Evolutionary conservation across 208 protist genomes (phyloP), one percentile per base, ranked within the genome.

Genomic region (Perkinsela sp.): DNA sequence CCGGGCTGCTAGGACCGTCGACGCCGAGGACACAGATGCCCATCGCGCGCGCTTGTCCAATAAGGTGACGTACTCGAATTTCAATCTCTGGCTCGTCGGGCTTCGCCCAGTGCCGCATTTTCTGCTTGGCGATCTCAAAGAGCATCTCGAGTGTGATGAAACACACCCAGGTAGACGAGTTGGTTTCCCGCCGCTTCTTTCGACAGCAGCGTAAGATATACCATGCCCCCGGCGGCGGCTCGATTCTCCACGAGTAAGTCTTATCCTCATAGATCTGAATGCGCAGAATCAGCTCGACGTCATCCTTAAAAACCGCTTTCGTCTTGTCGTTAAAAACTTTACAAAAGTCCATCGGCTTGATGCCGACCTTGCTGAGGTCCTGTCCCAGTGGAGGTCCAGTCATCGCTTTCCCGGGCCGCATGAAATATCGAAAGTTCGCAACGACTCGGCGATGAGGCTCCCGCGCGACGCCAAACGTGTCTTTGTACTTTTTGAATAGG

Each of bases 261-360:
- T 92, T 92, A 72, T 92, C 86, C 77, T 90, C 87, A 78, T 88
- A 90, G 28, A 92, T 83, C 71, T 92, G 84, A 67, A 92, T 85
- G 69, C 84, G 84, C 66, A 90, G 82, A 32, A 90, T 83, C 16
- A 92, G 77, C 29, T 92, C 86, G 31, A 88, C 70, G 69, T 92
- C 86, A 40, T 88, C 82, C 73, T 88, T 89, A 67, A 92, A 89
- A 66, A 82, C 65, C 65, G 80, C 81, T 73, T 87, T 88, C 1
- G 86, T 92, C 67, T 81, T 79, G 67, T 90, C 84, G 75, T 92
- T 92, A 72, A 90, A 92, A 28, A 78, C 75, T 73, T 92, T 92
- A 32, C 80, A 72, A 70, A 92, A 92, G 71, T 92, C 86, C 82
- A 91, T 91, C 66, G 81, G 75, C 73, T 91, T 91, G 30, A 89